phyloP scores from a whole-genome alignment of 371 early-diverging fungal genomes.

The Mortierella sp. region DNA sequence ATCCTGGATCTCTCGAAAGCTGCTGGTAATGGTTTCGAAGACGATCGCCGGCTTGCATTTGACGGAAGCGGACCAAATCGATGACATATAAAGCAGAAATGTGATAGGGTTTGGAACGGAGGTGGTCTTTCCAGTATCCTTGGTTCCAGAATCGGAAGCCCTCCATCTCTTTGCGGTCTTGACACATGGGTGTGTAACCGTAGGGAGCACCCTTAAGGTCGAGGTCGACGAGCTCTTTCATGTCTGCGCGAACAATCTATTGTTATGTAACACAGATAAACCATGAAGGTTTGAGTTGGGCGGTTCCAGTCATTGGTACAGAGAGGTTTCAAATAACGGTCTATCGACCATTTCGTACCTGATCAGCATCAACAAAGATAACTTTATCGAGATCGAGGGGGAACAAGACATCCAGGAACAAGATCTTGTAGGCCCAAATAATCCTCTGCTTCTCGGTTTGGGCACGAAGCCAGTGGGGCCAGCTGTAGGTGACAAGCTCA shows the following conservation, averaged over 20 bases:
- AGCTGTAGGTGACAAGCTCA: constrained; percentile 96
- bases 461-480: constrained; percentile 96
- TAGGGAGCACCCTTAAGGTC: constrained; percentile 95
- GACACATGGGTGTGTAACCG: constrained; percentile 97
- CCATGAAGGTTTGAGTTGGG: too few relatives aligned
- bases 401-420: constrained; percentile 97
- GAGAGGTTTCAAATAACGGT: neutral
- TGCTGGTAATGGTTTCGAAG: constrained; percentile 94
- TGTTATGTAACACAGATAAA: neutral
- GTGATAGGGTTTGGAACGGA: constrained; percentile 94
- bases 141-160: constrained; percentile 97
- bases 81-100: constrained; percentile 97
- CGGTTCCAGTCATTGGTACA: too few relatives aligned
- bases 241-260: constrained; percentile 92
- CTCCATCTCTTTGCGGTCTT: constrained; percentile 93
- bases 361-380: constrained; percentile 98
- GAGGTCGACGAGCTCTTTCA: constrained; percentile 91
- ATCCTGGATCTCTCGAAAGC: constrained; percentile 89
- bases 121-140: constrained; percentile 95
- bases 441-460: constrained; percentile 96
- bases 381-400: constrained; percentile 94
- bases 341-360: constrained; percentile 62
- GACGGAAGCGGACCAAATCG: constrained; percentile 92
- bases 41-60: constrained; percentile 94
- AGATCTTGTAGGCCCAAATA: constrained; percentile 98